Evolutionary conservation across 805 yeast genomes (phyloP).

Genomic region (Wickerhamiella brachini): DNA sequence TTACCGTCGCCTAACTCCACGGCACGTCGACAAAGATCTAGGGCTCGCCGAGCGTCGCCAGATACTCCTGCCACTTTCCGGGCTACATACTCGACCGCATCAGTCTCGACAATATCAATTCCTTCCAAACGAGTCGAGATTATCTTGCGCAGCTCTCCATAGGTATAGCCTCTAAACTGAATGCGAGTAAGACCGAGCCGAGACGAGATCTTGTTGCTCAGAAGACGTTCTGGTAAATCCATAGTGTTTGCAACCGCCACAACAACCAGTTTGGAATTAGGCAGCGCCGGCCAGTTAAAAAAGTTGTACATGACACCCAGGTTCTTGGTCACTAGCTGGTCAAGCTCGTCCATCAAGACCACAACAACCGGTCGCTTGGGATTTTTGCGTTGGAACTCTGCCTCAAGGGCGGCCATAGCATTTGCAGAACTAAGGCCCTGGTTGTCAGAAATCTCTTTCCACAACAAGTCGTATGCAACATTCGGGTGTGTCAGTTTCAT

Average conservation of each 20-base stretch:
- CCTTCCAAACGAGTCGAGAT: conserved; percentile 55
- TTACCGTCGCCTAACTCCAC: conserved; percentile 41
- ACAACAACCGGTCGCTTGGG: conserved; percentile 40
- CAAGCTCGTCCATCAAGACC: conserved; percentile 80
- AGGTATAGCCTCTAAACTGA: conserved; percentile 79
- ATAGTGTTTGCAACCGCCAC: conserved; percentile 93
- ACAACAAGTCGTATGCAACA: conserved; percentile 67
- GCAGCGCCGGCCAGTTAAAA: conserved; percentile 92
- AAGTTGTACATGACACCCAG: conserved; percentile 84
- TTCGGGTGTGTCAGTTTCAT: conserved; percentile 68
- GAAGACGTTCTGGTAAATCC: conserved; percentile 85
- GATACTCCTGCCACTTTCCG: conserved; percentile 91
- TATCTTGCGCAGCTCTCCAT: conserved; percentile 60
- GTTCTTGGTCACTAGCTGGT: conserved; percentile 70
- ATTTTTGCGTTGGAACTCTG: conserved; percentile 38
- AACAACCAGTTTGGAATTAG: conserved; percentile 65
- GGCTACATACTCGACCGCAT: conserved; percentile 79
- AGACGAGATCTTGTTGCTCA: conserved; percentile 81
- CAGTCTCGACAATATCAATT: conserved; percentile 23
- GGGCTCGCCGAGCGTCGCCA: conserved; percentile 92
- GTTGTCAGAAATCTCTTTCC: conserved; percentile 57
- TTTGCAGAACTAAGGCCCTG: conserved; percentile 44
- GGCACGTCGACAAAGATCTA: conserved; percentile 77
- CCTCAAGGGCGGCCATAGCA: conserved; percentile 55
- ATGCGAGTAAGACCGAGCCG: conserved; percentile 79